These are phyloP conservation scores for Gossypium mustelinum DNA, from an alignment of 345 rosid genomes.

Conservation along the genomic window DNA sequence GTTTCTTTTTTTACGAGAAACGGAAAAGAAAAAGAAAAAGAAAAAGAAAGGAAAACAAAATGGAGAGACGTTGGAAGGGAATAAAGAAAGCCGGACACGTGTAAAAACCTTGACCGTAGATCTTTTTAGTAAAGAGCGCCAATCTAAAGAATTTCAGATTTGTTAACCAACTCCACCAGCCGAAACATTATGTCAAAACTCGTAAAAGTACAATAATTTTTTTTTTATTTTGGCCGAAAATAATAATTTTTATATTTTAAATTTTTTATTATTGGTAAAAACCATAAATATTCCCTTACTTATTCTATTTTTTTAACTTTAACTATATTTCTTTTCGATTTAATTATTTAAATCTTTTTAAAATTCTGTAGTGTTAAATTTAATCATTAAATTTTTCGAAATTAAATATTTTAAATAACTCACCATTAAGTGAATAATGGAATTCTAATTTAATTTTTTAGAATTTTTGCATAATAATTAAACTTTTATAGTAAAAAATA, in stretches of 20 bases:
- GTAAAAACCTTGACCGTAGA: background rate
- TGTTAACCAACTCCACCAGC: background rate
- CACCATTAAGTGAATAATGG: too few relatives aligned
- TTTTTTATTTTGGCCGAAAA: too few relatives aligned
- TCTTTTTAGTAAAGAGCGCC: conserved; percentile 1
- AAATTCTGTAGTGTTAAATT: rapidly evolving
- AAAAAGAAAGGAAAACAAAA: background rate
- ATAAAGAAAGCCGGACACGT: background rate
- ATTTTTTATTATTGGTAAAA: too few relatives aligned
- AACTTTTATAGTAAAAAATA: too few relatives aligned
- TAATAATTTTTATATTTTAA: too few relatives aligned
- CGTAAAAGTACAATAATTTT: background rate
- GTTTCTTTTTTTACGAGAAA: background rate
- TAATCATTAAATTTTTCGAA: rapidly evolving
- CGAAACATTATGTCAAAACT: background rate
- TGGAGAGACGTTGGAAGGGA: background rate
- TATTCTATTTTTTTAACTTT: too few relatives aligned
- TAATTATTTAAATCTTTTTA: too few relatives aligned
- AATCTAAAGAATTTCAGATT: background rate
- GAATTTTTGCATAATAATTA: too few relatives aligned
- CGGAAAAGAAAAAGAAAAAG: background rate
- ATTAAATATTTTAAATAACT: too few relatives aligned
- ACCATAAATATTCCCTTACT: too few relatives aligned
- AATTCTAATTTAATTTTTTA: too few relatives aligned
- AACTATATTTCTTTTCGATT: too few relatives aligned